A percentile compares a stretch with the other conserved stretches of the same genome.
Conservation (phyloP, 106 monocot genomes). For the Triglochin maritima region DNA sequence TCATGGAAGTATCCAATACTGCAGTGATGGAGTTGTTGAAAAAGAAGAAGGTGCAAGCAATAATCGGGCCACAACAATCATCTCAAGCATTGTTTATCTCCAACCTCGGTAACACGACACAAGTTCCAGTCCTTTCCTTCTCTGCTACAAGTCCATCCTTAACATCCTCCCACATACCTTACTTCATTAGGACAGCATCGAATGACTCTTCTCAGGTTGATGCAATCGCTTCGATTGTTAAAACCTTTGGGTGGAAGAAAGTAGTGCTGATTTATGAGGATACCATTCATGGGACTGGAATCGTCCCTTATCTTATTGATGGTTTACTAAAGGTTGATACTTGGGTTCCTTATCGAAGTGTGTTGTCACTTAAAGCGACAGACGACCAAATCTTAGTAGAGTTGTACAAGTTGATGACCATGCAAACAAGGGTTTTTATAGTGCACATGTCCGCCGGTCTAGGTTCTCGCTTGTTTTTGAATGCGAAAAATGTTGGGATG, state of each 20-base stretch:
- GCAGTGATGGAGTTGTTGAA: slow-evolving; percentile 7
- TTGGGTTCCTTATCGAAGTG: slow-evolving; percentile 4
- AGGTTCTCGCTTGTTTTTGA: slow-evolving; percentile 8
- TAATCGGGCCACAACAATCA: slow-evolving; percentile 7
- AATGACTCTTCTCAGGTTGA: slow-evolving; percentile 1
- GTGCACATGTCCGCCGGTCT: slow-evolving; percentile 7
- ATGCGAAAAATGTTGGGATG: slow-evolving; percentile 15
- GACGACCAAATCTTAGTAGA: slow-evolving; percentile 3
- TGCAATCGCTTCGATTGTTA: slow-evolving; percentile 12
- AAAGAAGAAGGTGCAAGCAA: background rate
- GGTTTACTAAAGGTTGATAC: background rate
- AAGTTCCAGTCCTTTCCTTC: slow-evolving; percentile 17
- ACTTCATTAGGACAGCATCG: slow-evolving; percentile 12
- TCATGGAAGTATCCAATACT: no score
- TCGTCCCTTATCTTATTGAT: slow-evolving; percentile 18
- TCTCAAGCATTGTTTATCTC: slow-evolving; percentile 6
- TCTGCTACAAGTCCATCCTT: slow-evolving; percentile 16
- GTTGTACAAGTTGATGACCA: background rate
- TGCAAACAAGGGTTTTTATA: slow-evolving; percentile 15
- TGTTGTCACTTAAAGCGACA: slow-evolving; percentile 3
- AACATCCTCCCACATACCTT: slow-evolving; percentile 3
- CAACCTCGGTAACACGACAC: slow-evolving; percentile 3
- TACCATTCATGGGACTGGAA: slow-evolving; percentile 12
- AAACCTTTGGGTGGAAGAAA: slow-evolving; percentile 13
- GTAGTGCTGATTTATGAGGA: slow-evolving; percentile 21